These are phyloP conservation scores for Coemansia sp. DNA, from an alignment of 192 early-diverging fungal genomes.

Conservation along the genomic window DNA sequence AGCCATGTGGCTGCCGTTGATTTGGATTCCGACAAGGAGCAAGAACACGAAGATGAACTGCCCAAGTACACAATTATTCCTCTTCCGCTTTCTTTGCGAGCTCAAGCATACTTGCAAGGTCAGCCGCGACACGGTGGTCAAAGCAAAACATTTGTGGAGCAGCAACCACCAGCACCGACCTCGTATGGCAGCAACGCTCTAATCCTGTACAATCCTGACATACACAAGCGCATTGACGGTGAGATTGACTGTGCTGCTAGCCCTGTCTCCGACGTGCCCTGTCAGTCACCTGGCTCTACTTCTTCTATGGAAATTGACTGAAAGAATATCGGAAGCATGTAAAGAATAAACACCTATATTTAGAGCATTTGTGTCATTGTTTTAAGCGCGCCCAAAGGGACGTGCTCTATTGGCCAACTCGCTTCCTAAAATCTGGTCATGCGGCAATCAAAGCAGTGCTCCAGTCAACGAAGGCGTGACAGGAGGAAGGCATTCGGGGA, in stretches of 20 bases:
- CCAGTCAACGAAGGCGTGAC: background rate
- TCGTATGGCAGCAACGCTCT: background rate
- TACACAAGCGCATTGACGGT: background rate
- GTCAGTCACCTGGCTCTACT: slow-evolving; percentile 2
- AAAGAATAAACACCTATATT: background rate
- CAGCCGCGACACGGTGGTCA: background rate
- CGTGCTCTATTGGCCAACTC: background rate
- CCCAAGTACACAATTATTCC: slow-evolving; percentile 2
- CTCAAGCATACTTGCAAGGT: background rate
- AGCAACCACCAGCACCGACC: background rate
- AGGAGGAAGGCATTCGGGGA: background rate
- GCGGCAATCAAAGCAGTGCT: background rate
- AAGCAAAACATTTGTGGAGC: background rate
- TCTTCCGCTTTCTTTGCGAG: slow-evolving; percentile 2
- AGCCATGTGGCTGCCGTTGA: background rate
- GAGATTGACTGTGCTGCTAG: background rate
- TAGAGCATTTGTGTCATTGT: background rate
- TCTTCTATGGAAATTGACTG: slow-evolving; percentile 9
- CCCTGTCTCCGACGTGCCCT: background rate
- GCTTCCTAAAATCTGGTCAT: background rate
- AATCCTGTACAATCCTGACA: slow-evolving; percentile 4
- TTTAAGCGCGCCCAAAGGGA: background rate
- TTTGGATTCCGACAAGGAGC: background rate
- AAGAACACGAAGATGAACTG: background rate
- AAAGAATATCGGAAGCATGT: background rate